A percentile compares a stretch with the other conserved stretches of the same genome.
phyloP scores from a whole-genome alignment of 2,329 filamentous ascomycete genomes.

The Xylariaceae sp. region DNA sequence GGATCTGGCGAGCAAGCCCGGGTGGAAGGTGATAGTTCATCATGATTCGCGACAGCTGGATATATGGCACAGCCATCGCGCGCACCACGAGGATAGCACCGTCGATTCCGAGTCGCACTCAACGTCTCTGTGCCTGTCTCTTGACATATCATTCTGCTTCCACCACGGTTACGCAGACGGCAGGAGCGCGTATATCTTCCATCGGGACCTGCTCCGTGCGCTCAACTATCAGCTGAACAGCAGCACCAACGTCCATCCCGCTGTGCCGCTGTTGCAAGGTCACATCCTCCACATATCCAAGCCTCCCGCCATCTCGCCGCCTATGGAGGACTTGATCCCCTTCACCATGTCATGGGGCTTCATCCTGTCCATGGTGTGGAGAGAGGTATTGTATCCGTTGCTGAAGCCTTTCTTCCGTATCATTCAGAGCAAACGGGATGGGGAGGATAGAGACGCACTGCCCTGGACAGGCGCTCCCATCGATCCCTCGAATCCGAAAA shows the following conservation, averaged over 20 bases:
- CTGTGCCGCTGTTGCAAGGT: slow-evolving; percentile 14
- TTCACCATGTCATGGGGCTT: slow-evolving; percentile 28
- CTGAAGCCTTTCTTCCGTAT: slow-evolving; percentile 34
- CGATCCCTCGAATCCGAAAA: slow-evolving; percentile 32
- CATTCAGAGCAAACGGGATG: no score
- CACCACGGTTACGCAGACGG: slow-evolving; percentile 53
- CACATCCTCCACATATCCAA: slow-evolving; percentile 30
- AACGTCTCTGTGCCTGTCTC: no score
- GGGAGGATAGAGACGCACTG: slow-evolving; percentile 9
- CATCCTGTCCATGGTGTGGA: slow-evolving; percentile 16
- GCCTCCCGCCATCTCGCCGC: slow-evolving; percentile 30
- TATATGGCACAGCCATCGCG: slow-evolving; percentile 2
- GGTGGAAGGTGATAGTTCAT: slow-evolving; percentile 43
- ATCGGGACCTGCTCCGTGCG: slow-evolving; percentile 42
- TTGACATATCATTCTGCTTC: slow-evolving; percentile 43
- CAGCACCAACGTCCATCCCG: neutral
- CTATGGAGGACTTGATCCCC: slow-evolving; percentile 37
- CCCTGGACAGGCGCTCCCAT: slow-evolving; percentile 38
- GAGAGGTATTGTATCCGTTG: no score
- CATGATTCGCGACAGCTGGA: slow-evolving; percentile 14
- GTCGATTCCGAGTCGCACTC: no score
- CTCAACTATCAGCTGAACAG: neutral
- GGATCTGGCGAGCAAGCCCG: slow-evolving; percentile 35
- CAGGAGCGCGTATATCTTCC: slow-evolving; percentile 43
- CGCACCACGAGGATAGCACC: no score